phyloP scores from a whole-genome alignment of 768 basidiomycete species.

The Psilocybe azurescens region DNA sequence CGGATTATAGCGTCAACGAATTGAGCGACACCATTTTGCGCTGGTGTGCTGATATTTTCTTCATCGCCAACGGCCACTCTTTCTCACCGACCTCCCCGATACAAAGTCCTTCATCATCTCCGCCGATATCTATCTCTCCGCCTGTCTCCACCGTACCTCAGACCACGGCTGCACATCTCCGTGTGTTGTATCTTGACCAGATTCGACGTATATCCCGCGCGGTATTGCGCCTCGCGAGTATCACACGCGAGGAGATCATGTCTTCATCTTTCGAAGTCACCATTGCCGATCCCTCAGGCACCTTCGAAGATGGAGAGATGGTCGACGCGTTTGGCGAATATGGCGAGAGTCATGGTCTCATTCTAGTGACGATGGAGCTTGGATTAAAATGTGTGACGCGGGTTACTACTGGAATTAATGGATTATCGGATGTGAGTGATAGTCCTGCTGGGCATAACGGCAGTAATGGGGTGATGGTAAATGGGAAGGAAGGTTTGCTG shows the following conservation, averaged over 20 bases:
- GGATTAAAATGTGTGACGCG: slow-evolving; percentile 70
- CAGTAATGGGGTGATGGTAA: slow-evolving; percentile 22
- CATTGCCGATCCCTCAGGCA: slow-evolving; percentile 57
- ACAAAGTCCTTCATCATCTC: slow-evolving; percentile 27
- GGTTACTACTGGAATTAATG: slow-evolving; percentile 28
- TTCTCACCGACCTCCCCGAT: slow-evolving; percentile 31
- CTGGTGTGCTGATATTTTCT: slow-evolving; percentile 72
- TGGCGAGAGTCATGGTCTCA: slow-evolving; percentile 50
- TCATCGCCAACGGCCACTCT: slow-evolving; percentile 62
- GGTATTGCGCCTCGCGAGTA: slow-evolving; percentile 64
- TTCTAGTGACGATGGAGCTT: slow-evolving; percentile 75
- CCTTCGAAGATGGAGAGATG: slow-evolving; percentile 49
- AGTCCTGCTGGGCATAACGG: not conserved
- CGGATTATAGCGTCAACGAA: slow-evolving; percentile 71
- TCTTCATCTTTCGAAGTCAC: slow-evolving; percentile 78
- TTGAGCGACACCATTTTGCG: slow-evolving; percentile 76
- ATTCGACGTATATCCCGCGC: slow-evolving; percentile 70
- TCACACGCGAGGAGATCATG: slow-evolving; percentile 77
- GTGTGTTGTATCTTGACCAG: slow-evolving; percentile 59
- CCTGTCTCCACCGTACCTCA: slow-evolving; percentile 21
- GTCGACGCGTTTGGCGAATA: slow-evolving; percentile 68
- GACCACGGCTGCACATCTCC: slow-evolving; percentile 28
- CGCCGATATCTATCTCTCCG: slow-evolving; percentile 25
- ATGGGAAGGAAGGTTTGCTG: slow-evolving; percentile 45
- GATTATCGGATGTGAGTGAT: slow-evolving; percentile 11